Conservation (phyloP, 768 basidiomycete genomes). For the Brasilioporus rufonigricans region DNA sequence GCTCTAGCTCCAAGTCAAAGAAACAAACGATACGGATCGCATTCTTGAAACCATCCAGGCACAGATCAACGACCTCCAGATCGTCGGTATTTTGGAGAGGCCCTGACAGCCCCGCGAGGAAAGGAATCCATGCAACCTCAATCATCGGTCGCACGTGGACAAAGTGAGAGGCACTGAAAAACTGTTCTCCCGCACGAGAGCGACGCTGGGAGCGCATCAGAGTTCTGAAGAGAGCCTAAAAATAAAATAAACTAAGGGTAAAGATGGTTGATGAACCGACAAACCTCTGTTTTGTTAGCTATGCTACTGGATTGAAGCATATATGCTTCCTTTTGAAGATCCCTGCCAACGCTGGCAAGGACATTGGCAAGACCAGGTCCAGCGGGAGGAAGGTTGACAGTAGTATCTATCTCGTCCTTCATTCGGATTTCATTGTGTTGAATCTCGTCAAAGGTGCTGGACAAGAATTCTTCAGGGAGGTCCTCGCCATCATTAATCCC, state of each 20-base stretch:
- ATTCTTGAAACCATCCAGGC: conserved; percentile 93
- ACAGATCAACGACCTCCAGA: conserved; percentile 85
- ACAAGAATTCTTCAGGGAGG: conserved; percentile 83
- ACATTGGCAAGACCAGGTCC: conserved; percentile 79
- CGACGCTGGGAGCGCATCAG: conserved; percentile 92
- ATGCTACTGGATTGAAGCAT: conserved; percentile 94
- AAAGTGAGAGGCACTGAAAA: conserved; percentile 95
- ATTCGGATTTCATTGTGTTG: conserved; percentile 91
- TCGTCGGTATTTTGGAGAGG: conserved; percentile 96
- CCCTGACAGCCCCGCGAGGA: conserved; percentile 91
- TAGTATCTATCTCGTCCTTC: conserved; percentile 92
- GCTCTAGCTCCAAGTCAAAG: conserved; percentile 94
- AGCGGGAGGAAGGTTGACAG: conserved; percentile 36
- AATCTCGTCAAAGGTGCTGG: conserved; percentile 86
- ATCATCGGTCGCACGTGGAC: conserved; percentile 99
- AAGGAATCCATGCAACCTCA: conserved; percentile 98
- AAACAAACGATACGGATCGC: conserved; percentile 97
- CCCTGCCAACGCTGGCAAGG: conserved; percentile 86
- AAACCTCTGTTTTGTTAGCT: conserved; percentile 93
- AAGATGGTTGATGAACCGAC: conserved; percentile 6
- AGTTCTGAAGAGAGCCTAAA: conserved; percentile 84
- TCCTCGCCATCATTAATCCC: conserved; percentile 92
- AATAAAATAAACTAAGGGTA: neutral
- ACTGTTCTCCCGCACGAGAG: conserved; percentile 76
- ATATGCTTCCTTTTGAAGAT: conserved; percentile 95